Evolutionary conservation across 139 green algal genomes (phyloP), one percentile per base, ranked within the genome.

Genomic region (Closterium sp.): DNA sequence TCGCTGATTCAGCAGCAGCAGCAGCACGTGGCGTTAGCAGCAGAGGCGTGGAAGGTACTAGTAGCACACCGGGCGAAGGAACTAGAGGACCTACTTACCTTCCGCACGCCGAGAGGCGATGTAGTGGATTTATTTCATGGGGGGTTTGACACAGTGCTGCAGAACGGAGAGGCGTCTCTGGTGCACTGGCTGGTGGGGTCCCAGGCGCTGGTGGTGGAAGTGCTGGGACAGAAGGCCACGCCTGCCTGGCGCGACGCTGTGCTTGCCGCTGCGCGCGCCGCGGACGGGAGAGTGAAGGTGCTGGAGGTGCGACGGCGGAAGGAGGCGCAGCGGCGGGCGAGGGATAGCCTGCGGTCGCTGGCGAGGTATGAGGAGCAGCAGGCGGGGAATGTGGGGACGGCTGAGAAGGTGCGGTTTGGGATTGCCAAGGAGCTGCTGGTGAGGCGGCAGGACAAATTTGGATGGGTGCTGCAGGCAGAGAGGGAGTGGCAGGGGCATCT

Each of bases 121-220:
- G n/a, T 45, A 30, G 73, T 93, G 17, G 89, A 94, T 24, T 21
- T 94, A 22, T 70, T 94, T n/a, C 85, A 91, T 29, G 90, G 92
- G 29, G 92, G 92, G n/a, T 91, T 94, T 24, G 89, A 93, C 70
- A 34, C 86, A 29, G 10, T 94, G 90, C 73, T 94, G 38, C 28
- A 32, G 27, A 50, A 91, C 31, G 90, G 38, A 9, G 31, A 34
- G 31, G 88, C 30, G 24, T 30, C n/a, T 17, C 86, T 94, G 50
- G 70, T 94, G 62, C 32, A 94, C n/a, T 94, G 92, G 92, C 22
- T 94, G 24, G 31, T 30, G 32, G 29, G 34, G 84, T n/a, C 89
- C 27, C 22, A 94, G 27, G 90, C 34, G 31, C 24, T 90, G 32
- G 70, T 94, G 29, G 84, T 32, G 24, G 31, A 86, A 21, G 89